Evolutionary conservation across 2,329 filamentous ascomycete species (phyloP).

Genomic region (Acarospora socialis): DNA sequence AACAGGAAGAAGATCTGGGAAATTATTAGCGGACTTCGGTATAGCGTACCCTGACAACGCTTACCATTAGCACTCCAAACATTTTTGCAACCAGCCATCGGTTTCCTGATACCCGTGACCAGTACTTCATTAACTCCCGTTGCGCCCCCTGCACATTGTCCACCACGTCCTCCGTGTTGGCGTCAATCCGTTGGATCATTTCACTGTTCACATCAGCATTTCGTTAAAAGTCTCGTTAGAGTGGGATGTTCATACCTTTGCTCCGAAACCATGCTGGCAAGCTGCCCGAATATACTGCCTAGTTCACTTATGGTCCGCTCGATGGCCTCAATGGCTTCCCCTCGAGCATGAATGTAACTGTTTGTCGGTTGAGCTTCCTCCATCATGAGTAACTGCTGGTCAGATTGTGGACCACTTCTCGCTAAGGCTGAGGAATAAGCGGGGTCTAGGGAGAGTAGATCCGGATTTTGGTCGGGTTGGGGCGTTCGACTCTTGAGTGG

Average conservation of each 20-base stretch:
- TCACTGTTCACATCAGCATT: slow-evolving; percentile 32
- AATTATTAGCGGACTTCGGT: slow-evolving; percentile 2
- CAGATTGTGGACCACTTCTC: slow-evolving; percentile 44
- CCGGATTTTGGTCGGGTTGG: slow-evolving; percentile 40
- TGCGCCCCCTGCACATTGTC: slow-evolving; percentile 98
- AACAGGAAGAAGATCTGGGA: slow-evolving; percentile 62
- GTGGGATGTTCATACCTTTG: slow-evolving; percentile 47
- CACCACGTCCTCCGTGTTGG: slow-evolving; percentile 93
- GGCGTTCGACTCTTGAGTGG: slow-evolving; percentile 52
- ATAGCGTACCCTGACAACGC: slow-evolving; percentile 9
- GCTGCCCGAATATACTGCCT: slow-evolving; percentile 81
- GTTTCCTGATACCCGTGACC: slow-evolving; percentile 86
- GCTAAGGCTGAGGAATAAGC: slow-evolving; percentile 30
- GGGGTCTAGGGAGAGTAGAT: slow-evolving; percentile 73
- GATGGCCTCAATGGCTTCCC: slow-evolving; percentile 92
- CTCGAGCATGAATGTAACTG: slow-evolving; percentile 80
- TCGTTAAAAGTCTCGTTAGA: background rate
- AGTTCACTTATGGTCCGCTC: slow-evolving; percentile 90
- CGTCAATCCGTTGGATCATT: slow-evolving; percentile 94
- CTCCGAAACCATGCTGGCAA: slow-evolving; percentile 93
- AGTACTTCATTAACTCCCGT: slow-evolving; percentile 90
- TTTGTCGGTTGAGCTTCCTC: slow-evolving; percentile 81
- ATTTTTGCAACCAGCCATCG: slow-evolving; percentile 82
- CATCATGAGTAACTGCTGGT: slow-evolving; percentile 83
- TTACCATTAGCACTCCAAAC: slow-evolving; percentile 66